A percentile compares a stretch with the other conserved stretches of the same genome.
Evolutionary conservation across 177 flowering plant genomes (phyloP).

Genomic region (Vitis hybrid): DNA sequence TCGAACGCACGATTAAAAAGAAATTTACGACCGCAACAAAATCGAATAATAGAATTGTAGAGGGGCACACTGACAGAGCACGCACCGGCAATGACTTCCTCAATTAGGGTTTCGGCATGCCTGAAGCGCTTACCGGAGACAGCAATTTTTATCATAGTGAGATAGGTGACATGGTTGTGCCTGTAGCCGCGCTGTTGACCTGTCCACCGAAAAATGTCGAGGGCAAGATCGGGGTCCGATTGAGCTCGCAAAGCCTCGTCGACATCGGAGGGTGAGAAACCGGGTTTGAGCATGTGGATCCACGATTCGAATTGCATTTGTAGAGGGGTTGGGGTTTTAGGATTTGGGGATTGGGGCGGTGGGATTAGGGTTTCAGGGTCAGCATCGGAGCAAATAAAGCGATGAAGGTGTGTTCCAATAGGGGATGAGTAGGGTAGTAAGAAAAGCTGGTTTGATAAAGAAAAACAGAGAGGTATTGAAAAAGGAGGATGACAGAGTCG

Average conservation of each 20-base stretch:
- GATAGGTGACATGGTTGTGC: constrained; percentile 70
- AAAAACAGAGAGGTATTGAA: too few relatives aligned
- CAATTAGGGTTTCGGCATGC: constrained; percentile 63
- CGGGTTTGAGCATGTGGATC: constrained; percentile 73
- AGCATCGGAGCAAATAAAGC: neutral
- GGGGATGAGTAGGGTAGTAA: too few relatives aligned
- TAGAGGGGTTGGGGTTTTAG: constrained; percentile 59
- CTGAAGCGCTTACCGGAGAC: constrained; percentile 41
- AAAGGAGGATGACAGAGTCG: too few relatives aligned
- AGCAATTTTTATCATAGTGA: constrained; percentile 54
- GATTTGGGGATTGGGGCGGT: constrained; percentile 6
- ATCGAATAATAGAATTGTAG: constrained; percentile 61
- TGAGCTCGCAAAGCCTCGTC: constrained; percentile 60
- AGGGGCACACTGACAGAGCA: constrained; percentile 52
- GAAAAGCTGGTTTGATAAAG: too few relatives aligned
- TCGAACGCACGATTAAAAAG: constrained; percentile 76
- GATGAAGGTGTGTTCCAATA: too few relatives aligned
- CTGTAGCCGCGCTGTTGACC: constrained; percentile 69
- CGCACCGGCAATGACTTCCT: constrained; percentile 84
- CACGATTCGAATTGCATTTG: constrained; percentile 83
- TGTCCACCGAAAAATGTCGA: constrained; percentile 95
- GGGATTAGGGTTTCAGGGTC: constrained; percentile 7
- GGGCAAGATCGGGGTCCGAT: constrained; percentile 90
- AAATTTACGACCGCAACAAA: constrained; percentile 54
- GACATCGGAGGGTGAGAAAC: constrained; percentile 72